Evolutionary conservation across 192 early-diverging fungal genomes (phyloP), one percentile per base, ranked within the genome.

Genomic region (Radiomyces spectabilis): DNA sequence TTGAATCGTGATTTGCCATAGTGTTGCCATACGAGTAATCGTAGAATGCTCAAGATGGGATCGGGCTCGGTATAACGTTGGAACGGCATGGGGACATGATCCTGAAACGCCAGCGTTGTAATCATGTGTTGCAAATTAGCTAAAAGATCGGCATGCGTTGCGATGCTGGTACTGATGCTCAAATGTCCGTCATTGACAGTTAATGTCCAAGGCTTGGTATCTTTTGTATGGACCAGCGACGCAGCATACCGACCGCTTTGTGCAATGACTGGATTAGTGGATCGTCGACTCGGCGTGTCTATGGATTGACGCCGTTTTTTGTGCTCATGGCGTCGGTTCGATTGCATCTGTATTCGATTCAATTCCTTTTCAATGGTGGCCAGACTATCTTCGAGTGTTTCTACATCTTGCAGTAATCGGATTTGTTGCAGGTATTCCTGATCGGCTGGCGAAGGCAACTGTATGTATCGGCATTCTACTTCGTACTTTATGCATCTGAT

Each of bases 1-100:
- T 25, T 33, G n/a, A 39, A 42, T 25, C 35, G 41, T 4, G 54
- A 34, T 24, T 45, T 55, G n/a, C 40, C 40, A 19, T 55, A 55
- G 10, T 41, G 22, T 44, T 44, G 43, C 33, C 26, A n/a, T 25
- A 55, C 31, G 9, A 55, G 32, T 31, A 31, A 34, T 5, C 35
- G 30, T 1, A 55, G 41, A 29, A 55, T 19, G 13, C 30, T 15
- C 5, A 55, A 25, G n/a, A 55, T 18, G 6, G 19, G 15, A 8
- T 22, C 46, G 0, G 27, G 54, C 13, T 29, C n/a, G 3, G 25
- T 22, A 7, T 43, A 29, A n/a, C 31, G 43, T 10, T 32, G 24
- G 21, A 41, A 24, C 4, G 32, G 10, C 21, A 27, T 34, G n/a
- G 54, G 54, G 15, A 55, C 24, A 15, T 12, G 3, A 19, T 9